A percentile compares a stretch with the other conserved stretches of the same genome.
Conservation (phyloP, 106 monocot genomes). For the Cymbidium sinense region DNA sequence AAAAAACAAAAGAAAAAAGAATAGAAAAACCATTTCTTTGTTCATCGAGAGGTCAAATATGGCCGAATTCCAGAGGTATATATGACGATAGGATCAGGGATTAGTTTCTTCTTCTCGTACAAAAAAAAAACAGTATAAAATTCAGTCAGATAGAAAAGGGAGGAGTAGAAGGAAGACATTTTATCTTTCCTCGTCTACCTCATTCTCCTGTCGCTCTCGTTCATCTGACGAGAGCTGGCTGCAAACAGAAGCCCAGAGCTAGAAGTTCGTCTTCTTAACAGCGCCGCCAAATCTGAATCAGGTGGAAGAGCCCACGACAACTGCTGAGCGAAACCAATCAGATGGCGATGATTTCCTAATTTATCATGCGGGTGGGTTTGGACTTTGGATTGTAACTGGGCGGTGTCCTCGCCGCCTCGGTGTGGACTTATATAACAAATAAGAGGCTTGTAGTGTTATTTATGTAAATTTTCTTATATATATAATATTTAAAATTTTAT, state of each 20-base stretch:
- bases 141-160: background rate
- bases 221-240: background rate
- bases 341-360: background rate
- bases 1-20: background rate
- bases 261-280: background rate
- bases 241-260: background rate
- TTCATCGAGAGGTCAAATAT: no score
- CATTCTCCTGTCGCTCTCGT: background rate
- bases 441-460: no score
- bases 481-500: no score
- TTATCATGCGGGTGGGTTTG: no score
- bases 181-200: background rate
- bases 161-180: background rate
- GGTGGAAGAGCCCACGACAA: background rate
- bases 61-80: no score
- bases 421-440: no score
- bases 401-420: no score
- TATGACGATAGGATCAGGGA: background rate
- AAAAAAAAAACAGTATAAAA: background rate
- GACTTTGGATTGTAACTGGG: no score
- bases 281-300: background rate
- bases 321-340: background rate
- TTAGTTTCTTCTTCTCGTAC: background rate
- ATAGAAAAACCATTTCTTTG: background rate
- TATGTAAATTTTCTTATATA: no score